Percentiles rank a stretch among this genome's conserved stretches.
Conservation (phyloP, 2,329 filamentous ascomycete species). For the Xylaria sp. region DNA sequence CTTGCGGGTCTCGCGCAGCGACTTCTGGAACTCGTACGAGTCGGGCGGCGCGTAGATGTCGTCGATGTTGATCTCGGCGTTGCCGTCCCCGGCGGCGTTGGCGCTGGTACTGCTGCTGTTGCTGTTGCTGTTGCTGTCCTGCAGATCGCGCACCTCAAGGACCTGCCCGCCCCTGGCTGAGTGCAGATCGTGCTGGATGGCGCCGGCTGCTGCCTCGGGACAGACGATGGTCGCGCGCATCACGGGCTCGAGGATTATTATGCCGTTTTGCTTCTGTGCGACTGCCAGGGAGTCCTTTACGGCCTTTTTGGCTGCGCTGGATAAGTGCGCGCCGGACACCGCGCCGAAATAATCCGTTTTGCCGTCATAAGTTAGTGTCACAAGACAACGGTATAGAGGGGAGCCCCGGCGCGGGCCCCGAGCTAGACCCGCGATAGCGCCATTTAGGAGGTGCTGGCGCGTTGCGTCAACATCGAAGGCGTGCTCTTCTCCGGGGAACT, state of each 20-base stretch:
- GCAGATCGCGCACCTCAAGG: constrained; percentile 69
- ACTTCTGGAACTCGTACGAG: constrained; percentile 75
- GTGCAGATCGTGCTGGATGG: constrained; percentile 83
- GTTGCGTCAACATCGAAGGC: constrained; percentile 62
- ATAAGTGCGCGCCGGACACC: constrained; percentile 73
- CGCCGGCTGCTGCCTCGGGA: constrained; percentile 81
- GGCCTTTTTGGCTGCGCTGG: constrained; percentile 69
- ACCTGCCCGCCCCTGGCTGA: constrained; percentile 80
- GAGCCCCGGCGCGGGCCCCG: constrained; percentile 84
- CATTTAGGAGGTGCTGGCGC: constrained; percentile 75
- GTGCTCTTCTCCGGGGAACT: constrained; percentile 54
- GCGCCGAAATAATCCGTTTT: constrained; percentile 70
- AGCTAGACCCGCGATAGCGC: constrained; percentile 83
- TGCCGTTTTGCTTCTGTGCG: constrained; percentile 62
- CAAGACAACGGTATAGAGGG: constrained; percentile 79
- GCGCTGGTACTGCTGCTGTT: background rate
- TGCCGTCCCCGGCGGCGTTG: background rate
- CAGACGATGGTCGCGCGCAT: constrained; percentile 91
- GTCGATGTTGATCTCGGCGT: constrained; percentile 68
- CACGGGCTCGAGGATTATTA: constrained; percentile 88
- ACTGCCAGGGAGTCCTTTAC: constrained; percentile 75
- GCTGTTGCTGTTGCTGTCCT: constrained; percentile 61
- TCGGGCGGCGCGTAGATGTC: constrained; percentile 90
- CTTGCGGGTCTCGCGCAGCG: constrained; percentile 60
- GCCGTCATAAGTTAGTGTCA: constrained; percentile 76